Base-by-base conservation (phyloP, 106 monocot genomes). In the Dactylorhiza incarnata region DNA sequence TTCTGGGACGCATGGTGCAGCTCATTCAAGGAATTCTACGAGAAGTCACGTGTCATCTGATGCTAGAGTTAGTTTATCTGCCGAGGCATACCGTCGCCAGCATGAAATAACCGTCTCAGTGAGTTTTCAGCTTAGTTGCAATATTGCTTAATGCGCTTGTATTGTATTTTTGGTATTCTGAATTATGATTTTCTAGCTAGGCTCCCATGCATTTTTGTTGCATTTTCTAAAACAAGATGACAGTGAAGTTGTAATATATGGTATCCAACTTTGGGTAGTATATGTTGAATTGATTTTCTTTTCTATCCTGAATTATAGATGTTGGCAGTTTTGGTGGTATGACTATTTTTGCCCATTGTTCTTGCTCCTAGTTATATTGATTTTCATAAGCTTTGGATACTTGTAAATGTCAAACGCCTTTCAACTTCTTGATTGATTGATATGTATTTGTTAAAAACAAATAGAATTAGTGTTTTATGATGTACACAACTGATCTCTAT, bases 91-190 rank as follows among this genome's bases (percentile, higher is more conserved):
- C 49, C 85, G 95, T 45, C 86, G 88, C 48, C 89, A 88, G 44
- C 87, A 95, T 84, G 95, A 95, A 74, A 95, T 95, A 74, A 85
- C 82, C 20, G 84, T 85, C 54, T 75, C 51, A n/a, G 95, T 95
- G 90, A 26, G 91, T 85, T 43, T 43, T 56, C n/a, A 5, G 47
- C 49, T 10, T 48, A 49, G 10, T 10, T 49, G 4, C 44, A 49
- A 49, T 5, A 15, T 70, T 49, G 22, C 22, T 49, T 46, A 14
- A 46, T 5, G 6, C 7, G 6, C 20, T 0, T 20, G 0, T 59
- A 20, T 59, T 37, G 1, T 20, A 12, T 59, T 26, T 65, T 29
- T 65, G 8, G 24, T 29, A 19, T 65, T 65, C 65, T 65, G 65
- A 37, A 65, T 26, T 65, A 24, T 13, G 2, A 12, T 12, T 65